Conservation (phyloP, 1,139 yeast species). For the Starmera stellimalicola region DNA sequence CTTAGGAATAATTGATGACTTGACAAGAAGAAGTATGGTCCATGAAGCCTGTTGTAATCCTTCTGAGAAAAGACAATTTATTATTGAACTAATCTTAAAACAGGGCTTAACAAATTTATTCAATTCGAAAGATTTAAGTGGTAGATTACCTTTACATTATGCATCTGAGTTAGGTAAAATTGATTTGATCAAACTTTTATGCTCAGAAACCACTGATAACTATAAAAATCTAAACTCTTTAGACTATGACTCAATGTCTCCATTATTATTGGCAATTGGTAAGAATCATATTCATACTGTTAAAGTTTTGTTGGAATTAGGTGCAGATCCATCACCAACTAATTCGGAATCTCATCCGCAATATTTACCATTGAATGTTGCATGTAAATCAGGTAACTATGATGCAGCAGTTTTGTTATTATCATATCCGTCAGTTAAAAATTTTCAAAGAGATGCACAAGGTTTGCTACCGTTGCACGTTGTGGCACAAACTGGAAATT, state of each 20-base stretch:
- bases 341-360: constrained; percentile 41
- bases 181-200: constrained; percentile 41
- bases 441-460: constrained; percentile 63
- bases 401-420: constrained; percentile 48
- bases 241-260: constrained; percentile 72
- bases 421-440: constrained; percentile 23
- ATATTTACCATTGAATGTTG: constrained; percentile 80
- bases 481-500: constrained; percentile 78
- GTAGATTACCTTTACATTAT: constrained; percentile 80
- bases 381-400: constrained; percentile 78
- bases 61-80: constrained; percentile 24
- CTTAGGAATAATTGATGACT: constrained; percentile 30
- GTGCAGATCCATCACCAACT: constrained; percentile 48
- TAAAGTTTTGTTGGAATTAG: constrained; percentile 27
- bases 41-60: constrained; percentile 30
- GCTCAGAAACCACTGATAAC: constrained; percentile 9
- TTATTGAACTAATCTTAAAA: constrained; percentile 17
- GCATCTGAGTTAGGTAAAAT: constrained; percentile 64
- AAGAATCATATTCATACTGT: constrained; percentile 53
- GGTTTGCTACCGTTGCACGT: constrained; percentile 86
- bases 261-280: constrained; percentile 70
- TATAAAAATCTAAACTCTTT: constrained; percentile 21
- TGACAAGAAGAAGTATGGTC: constrained; percentile 27
- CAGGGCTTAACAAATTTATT: constrained; percentile 19
- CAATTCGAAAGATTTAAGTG: constrained; percentile 45